Base-by-base conservation (phyloP, 2,329 filamentous ascomycete genomes). In the Arthrobotrys entomopaga region DNA sequence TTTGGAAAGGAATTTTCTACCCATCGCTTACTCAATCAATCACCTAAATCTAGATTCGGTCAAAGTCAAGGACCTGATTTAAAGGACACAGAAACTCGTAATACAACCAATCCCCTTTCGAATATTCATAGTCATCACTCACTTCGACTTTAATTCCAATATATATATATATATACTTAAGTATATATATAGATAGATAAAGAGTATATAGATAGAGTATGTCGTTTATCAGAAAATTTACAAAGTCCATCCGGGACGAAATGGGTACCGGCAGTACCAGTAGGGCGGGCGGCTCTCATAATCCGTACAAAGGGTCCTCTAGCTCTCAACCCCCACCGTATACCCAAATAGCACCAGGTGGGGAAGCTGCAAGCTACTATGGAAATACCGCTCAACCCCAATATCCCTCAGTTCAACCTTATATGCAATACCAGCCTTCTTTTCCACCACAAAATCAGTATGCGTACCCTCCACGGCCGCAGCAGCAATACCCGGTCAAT, bases 361-460 rank as follows among this genome's bases (percentile, higher is more conserved):
- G 70, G n/a, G 50, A 49, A 1, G 64, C 64, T 11, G 63, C 63
- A 7, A 74, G 70, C 70, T 74, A 74, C 50, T 74, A 74, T 22
- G 70, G 70, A 22, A 67, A 61, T 8, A 53, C 69, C 15, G 63
- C 70, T 54, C 70, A 74, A 58, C 70, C 70, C 4, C 70, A 74
- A 43, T 74, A 74, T 22, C 70, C 70, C 38, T 63, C 70, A 0
- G 34, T 67, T 13, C 63, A 19, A 7, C 40, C 26, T 5, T 24
- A 56, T 16, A 56, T 52, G 16, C 50, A 57, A 16, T 43, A 66
- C 15, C 63, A 63, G 19, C 52, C 43, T 22, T 53, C 50, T 24
- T 46, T n/a, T 13, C 13, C 16, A 19, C 42, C 42, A 13, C 66
- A 72, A 16, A 34, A 34, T 10, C 26, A 56, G 22, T 53, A 24